These are phyloP conservation scores for Phytophthora vignae DNA, from an alignment of 352 stramenopile species.

Conservation along the genomic window DNA sequence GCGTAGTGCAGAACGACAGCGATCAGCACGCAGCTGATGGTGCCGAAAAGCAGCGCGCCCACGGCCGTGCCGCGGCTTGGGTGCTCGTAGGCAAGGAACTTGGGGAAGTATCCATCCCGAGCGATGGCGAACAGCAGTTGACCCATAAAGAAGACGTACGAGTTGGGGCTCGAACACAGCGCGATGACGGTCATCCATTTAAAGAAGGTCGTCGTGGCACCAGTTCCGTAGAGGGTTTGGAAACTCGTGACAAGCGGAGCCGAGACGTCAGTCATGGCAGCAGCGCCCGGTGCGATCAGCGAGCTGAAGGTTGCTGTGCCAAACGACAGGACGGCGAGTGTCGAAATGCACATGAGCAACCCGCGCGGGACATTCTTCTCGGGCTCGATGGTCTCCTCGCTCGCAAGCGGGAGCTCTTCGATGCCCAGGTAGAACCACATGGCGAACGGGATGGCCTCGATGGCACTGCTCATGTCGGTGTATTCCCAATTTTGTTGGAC, in stretches of 20 bases:
- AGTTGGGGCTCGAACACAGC: constrained; percentile 65
- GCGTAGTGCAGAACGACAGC: constrained; percentile 59
- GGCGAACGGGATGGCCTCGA: constrained; percentile 65
- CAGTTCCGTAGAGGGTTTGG: constrained; percentile 56
- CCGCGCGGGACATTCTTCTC: constrained; percentile 41
- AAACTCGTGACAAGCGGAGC: constrained; percentile 52
- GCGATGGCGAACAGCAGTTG: constrained; percentile 67
- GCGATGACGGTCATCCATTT: constrained; percentile 68
- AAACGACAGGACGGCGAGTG: constrained; percentile 61
- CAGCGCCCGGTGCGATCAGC: constrained; percentile 53
- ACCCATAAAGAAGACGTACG: constrained; percentile 79
- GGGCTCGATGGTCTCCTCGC: constrained; percentile 34
- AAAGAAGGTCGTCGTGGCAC: constrained; percentile 59
- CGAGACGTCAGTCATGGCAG: constrained; percentile 48
- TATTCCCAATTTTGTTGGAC: constrained; percentile 63
- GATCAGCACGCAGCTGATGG: constrained; percentile 42
- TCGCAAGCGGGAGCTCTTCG: constrained; percentile 36
- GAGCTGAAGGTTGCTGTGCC: constrained; percentile 64
- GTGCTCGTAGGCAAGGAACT: constrained; percentile 48
- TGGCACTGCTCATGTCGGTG: constrained; percentile 49
- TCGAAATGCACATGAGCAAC: constrained; percentile 61
- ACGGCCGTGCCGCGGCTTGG: constrained; percentile 47
- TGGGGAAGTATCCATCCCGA: constrained; percentile 60
- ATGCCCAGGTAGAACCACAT: constrained; percentile 66
- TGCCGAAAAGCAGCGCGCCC: constrained; percentile 56